A percentile compares a stretch with the other conserved stretches of the same genome.
Conservation (phyloP, 345 rosid genomes). For the Psidium guajava region DNA sequence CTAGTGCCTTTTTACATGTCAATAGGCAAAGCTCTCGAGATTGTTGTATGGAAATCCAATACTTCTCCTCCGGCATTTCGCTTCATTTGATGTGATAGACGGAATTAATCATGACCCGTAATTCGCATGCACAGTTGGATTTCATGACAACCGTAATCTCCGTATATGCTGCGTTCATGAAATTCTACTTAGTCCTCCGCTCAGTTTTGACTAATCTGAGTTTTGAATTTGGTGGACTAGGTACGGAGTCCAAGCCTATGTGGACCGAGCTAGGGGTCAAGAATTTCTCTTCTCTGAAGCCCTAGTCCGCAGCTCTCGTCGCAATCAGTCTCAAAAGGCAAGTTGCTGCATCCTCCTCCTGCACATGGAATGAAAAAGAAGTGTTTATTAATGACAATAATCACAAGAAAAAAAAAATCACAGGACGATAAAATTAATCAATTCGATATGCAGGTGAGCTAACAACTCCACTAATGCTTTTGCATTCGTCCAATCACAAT, state of each 20-base stretch:
- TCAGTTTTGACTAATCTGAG: neutral
- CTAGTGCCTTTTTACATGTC: neutral
- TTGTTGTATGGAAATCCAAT: neutral
- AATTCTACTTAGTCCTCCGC: neutral
- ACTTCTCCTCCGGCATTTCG: neutral
- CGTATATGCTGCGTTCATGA: neutral
- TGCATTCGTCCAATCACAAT: neutral
- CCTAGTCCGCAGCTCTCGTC: neutral
- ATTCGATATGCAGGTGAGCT: neutral
- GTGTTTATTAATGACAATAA: neutral
- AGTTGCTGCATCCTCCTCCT: neutral
- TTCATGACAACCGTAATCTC: neutral
- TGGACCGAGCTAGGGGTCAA: neutral
- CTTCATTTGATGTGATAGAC: neutral
- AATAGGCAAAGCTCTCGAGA: neutral
- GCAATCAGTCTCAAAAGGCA: neutral
- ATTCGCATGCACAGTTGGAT: neutral
- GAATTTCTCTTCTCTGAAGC: neutral
- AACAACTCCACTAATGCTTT: neutral
- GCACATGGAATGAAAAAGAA: neutral
- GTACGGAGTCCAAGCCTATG: neutral
- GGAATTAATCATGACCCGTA: neutral
- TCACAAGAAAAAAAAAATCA: neutral
- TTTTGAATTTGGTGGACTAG: neutral
- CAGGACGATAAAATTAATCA: neutral